phyloP scores from a whole-genome alignment of 2,329 filamentous ascomycete genomes.

The Cladophialophora bantiana region DNA sequence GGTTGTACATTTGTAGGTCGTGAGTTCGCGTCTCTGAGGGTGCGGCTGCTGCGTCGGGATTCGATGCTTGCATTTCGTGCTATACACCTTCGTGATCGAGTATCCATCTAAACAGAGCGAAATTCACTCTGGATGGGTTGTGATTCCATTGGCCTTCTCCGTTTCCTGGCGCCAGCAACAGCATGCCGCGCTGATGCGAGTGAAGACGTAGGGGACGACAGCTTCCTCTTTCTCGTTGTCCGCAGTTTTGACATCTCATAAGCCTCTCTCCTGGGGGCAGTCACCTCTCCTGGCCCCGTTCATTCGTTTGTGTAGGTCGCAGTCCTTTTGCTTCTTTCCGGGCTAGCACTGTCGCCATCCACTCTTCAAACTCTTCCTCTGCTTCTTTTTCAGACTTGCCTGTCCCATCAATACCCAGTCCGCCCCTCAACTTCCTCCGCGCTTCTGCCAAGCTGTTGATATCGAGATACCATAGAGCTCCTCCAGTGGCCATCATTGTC shows the following conservation, averaged over 20 bases:
- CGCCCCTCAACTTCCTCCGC: slow-evolving; percentile 64
- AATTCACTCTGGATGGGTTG: neutral
- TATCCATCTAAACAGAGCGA: neutral
- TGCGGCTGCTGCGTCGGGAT: neutral
- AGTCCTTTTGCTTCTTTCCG: slow-evolving; percentile 52
- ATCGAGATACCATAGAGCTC: slow-evolving; percentile 77
- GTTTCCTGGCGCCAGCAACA: neutral
- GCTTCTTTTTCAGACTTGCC: slow-evolving; percentile 56
- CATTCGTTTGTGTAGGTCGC: slow-evolving; percentile 26
- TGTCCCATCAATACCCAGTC: slow-evolving; percentile 65
- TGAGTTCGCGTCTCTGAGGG: neutral
- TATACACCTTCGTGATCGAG: neutral
- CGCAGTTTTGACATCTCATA: neutral
- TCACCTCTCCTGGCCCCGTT: slow-evolving; percentile 33
- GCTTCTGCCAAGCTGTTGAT: slow-evolving; percentile 74
- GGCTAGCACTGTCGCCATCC: slow-evolving; percentile 58
- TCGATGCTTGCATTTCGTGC: neutral
- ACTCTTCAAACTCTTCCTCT: slow-evolving; percentile 63
- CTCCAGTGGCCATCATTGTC: slow-evolving; percentile 76
- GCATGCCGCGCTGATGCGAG: neutral
- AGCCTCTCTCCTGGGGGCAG: neutral
- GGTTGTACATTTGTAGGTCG: neutral
- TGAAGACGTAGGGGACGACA: neutral
- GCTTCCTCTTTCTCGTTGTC: neutral
- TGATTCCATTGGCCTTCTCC: neutral